phyloP scores from a whole-genome alignment of 2,329 filamentous ascomycete genomes.

The Colletotrichum lindemuthianum region DNA sequence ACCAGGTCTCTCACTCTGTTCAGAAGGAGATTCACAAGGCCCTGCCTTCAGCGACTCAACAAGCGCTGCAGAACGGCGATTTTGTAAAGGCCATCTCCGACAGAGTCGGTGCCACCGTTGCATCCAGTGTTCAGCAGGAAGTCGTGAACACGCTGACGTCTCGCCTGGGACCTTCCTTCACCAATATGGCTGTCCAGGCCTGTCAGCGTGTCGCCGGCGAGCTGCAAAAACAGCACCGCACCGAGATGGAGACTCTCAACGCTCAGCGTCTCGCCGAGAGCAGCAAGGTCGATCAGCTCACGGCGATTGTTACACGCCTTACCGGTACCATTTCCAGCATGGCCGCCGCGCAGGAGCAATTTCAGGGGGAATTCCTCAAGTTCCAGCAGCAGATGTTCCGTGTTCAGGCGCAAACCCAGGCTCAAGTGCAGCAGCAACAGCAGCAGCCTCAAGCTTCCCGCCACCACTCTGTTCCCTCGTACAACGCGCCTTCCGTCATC shows the following conservation, averaged over 20 bases:
- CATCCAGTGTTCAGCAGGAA: constrained; percentile 75
- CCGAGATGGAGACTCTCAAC: constrained; percentile 61
- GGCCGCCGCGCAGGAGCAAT: constrained; percentile 73
- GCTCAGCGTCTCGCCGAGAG: constrained; percentile 61
- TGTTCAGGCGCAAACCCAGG: constrained; percentile 48
- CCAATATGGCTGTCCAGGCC: constrained; percentile 70
- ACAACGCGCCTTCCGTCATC: constrained; percentile 29
- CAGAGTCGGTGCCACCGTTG: constrained; percentile 73
- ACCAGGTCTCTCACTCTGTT: constrained; percentile 72
- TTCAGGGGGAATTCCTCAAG: constrained; percentile 73
- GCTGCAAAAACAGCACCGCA: constrained; percentile 70
- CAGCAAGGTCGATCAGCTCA: constrained; percentile 78
- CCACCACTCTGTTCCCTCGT: constrained; percentile 25
- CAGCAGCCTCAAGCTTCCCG: constrained; percentile 31
- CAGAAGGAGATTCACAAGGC: constrained; percentile 78
- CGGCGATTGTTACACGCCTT: constrained; percentile 72
- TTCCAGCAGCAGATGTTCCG: constrained; percentile 61
- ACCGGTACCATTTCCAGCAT: constrained; percentile 76
- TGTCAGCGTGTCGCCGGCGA: constrained; percentile 75
- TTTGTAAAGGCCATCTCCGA: constrained; percentile 79
- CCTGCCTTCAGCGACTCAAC: constrained; percentile 73
- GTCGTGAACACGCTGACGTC: constrained; percentile 69
- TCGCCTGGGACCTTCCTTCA: constrained; percentile 73
- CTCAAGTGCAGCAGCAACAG: constrained; percentile 26
- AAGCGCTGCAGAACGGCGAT: constrained; percentile 78